A percentile compares a stretch with the other conserved stretches of the same genome.
Evolutionary conservation across 495 filamentous ascomycete genomes (phyloP).

Genomic region (Aspergillus bertholletiae): DNA sequence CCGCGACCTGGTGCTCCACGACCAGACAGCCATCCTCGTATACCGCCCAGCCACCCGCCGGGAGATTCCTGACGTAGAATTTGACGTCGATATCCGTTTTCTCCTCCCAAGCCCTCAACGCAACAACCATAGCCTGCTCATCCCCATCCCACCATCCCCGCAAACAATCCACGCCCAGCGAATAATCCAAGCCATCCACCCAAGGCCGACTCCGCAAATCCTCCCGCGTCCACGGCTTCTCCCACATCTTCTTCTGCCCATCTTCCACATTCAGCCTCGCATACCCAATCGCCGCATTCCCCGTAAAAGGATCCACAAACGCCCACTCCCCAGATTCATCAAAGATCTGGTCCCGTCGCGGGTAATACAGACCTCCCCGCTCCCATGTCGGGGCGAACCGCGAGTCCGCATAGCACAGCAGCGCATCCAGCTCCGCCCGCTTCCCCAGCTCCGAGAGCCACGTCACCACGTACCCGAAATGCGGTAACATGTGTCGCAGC

Average conservation of each 20-base stretch:
- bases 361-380: conserved; percentile 30
- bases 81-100: background rate
- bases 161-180: conserved; percentile 31
- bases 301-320: conserved; percentile 28
- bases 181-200: conserved; percentile 24
- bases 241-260: conserved; percentile 35
- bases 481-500: too few species aligned
- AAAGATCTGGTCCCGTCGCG: conserved; percentile 12
- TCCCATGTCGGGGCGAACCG: conserved; percentile 25
- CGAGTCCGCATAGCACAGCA: conserved; percentile 24
- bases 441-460: conserved; percentile 30
- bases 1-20: too few species aligned
- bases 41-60: background rate
- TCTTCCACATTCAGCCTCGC: conserved; percentile 29
- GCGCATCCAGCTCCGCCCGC: conserved; percentile 14
- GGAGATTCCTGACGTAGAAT: background rate
- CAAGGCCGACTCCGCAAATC: conserved; percentile 15
- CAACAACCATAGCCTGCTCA: conserved; percentile 22
- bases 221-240: conserved; percentile 28
- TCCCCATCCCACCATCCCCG: conserved; percentile 31
- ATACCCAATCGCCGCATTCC: conserved; percentile 29
- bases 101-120: conserved; percentile 30
- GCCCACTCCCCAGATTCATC: conserved; percentile 25
- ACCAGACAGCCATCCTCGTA: too few species aligned
- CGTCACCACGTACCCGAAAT: conserved; percentile 25